phyloP scores from a whole-genome alignment of 228 moss, liverwort and hornwort species.

The Sphagnum magellanicum region DNA sequence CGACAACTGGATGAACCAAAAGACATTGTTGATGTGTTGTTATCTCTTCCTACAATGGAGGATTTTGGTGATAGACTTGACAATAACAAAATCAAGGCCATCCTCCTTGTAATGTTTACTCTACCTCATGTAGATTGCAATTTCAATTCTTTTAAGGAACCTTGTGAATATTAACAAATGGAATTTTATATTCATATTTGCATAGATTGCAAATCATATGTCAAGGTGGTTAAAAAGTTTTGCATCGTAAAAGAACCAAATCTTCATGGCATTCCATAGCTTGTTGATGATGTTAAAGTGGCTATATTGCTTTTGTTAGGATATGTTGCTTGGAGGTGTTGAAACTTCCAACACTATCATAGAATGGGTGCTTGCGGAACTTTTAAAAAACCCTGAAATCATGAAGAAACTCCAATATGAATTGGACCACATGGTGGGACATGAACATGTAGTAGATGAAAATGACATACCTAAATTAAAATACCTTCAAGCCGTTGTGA shows the following conservation, averaged over 20 bases:
- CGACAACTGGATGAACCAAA: conserved; percentile 16
- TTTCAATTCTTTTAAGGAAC: no score
- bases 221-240: no score
- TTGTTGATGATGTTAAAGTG: background rate
- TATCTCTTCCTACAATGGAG: conserved; percentile 11
- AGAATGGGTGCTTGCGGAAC: conserved; percentile 2
- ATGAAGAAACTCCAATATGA: conserved; percentile 1
- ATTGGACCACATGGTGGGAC: conserved; percentile 2
- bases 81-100: conserved; percentile 20
- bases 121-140: no score
- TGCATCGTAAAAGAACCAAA: no score
- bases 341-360: conserved; percentile 1
- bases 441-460: conserved; percentile 1
- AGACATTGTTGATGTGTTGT: conserved; percentile 30
- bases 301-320: background rate
- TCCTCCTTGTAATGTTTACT: conserved; percentile 13
- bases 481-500: conserved; percentile 5
- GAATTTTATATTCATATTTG: no score
- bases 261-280: no score
- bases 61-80: conserved; percentile 22
- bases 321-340: background rate
- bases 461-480: background rate
- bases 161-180: no score
- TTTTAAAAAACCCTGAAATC: background rate
- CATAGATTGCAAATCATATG: no score